Percentiles rank a stretch among this genome's conserved stretches.
These are phyloP conservation scores for Chrysosporium queenslandicum DNA, from an alignment of 2,329 filamentous ascomycete species.

Conservation along the genomic window DNA sequence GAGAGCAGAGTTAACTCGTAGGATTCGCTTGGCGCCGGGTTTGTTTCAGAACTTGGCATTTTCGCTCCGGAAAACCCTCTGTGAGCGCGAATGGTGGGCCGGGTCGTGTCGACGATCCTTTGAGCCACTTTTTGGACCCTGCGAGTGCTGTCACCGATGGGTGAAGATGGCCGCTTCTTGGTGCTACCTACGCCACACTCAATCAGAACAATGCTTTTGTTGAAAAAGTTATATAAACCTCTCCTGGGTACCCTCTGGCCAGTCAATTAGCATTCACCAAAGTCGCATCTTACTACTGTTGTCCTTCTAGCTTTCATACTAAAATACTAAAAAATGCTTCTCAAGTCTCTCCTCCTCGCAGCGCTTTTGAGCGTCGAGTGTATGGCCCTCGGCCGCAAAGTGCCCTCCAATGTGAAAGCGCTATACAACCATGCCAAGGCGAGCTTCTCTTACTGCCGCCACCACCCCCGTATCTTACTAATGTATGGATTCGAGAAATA, in stretches of 20 bases:
- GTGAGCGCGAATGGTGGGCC: not conserved
- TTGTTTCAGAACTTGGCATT: not conserved
- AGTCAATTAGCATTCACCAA: not conserved
- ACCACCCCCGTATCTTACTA: not conserved
- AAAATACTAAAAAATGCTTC: conserved; percentile 7
- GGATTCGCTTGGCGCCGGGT: not conserved
- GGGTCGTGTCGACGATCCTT: not conserved
- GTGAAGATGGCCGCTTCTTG: too few relatives aligned
- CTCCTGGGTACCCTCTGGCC: too few relatives aligned
- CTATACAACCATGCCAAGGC: conserved; percentile 16
- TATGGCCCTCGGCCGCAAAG: conserved; percentile 4
- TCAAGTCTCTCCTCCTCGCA: not conserved
- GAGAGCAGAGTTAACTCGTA: not conserved
- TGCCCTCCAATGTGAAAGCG: conserved; percentile 15
- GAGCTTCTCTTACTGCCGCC: not conserved
- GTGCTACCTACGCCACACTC: not conserved
- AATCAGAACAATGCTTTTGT: not conserved
- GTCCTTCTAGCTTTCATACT: too few relatives aligned
- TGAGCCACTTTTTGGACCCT: not conserved
- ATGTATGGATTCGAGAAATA: not conserved
- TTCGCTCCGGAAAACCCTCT: not conserved
- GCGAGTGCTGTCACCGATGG: not conserved
- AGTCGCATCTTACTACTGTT: not conserved
- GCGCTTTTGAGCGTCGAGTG: conserved; percentile 1
- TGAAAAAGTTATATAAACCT: not conserved